Base-by-base conservation (phyloP, 805 yeast species). In the Metschnikowia matae region DNA sequence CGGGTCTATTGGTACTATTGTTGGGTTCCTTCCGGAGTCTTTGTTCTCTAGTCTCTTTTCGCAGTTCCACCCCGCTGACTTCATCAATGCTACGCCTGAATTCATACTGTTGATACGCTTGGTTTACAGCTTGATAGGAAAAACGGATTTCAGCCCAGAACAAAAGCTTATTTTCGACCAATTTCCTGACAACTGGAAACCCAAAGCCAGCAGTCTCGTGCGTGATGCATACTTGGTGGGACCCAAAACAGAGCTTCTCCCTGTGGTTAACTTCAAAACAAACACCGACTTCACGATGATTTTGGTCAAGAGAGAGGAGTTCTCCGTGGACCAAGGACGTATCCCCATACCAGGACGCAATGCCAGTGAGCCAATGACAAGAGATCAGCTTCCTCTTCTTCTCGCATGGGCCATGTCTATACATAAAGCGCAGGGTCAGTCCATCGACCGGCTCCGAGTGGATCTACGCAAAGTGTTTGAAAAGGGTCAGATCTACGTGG, bases 391-490 rank as follows among this genome's bases (percentile, higher is more conserved):
- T 2, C 99, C 99, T 0, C 69, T 94, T 48, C 83, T 92, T 59
- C 71, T 91, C n/a, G 96, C 99, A 0, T 94, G 98, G 97, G 90
- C 99, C 0, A 68, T 94, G 40, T 90, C 97, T 0, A 91, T 94
- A 41, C 99, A 94, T 64, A 92, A 94, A 69, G 84, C 97, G 0
- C 99, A 92, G 65, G 99, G 99, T 0, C 91, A 92, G 67, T 87
- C 98, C 0, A 67, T 90, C 40, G 83, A 85, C 4, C 75, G 80
- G 49, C 90, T 88, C 3, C 78, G 78, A 54, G 96, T 92, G 5
- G 96, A 94, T 64, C 74, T 92, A 53, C 73, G 77, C 35, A 75
- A 76, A 49, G 82, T 87, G 1, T 92, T 92, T 67, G 98, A 91
- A 62, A 83, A 81, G 48, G 99, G 99, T 0, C 99, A 94, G 65